Conservation (phyloP, 306 rosid genomes). For the Vicia sativa region DNA sequence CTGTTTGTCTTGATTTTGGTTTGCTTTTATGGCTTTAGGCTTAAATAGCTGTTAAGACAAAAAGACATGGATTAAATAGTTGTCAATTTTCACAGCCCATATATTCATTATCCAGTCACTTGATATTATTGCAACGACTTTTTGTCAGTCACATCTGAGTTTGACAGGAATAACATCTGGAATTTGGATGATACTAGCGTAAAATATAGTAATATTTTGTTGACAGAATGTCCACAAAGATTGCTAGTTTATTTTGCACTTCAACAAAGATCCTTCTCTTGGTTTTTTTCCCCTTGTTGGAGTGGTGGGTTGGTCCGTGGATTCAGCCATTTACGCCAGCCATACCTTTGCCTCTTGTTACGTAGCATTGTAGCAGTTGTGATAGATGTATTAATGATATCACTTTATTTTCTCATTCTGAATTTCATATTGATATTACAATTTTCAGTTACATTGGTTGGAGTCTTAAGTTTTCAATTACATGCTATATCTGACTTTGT, state of each 20-base stretch:
- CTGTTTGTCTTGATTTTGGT: neutral
- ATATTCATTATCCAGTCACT: slow-evolving; percentile 20
- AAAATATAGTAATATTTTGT: slow-evolving; percentile 14
- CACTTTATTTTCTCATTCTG: neutral
- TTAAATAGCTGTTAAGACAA: slow-evolving; percentile 1
- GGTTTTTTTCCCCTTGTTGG: neutral
- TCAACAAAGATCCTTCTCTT: neutral
- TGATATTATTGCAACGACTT: slow-evolving; percentile 14
- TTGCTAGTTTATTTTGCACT: neutral
- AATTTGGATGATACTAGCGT: neutral
- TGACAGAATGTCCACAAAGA: slow-evolving; percentile 11
- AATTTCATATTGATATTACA: neutral
- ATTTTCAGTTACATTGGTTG: neutral
- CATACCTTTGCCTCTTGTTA: slow-evolving; percentile 12
- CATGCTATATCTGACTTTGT: slow-evolving; percentile 42
- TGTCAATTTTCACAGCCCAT: slow-evolving; percentile 17
- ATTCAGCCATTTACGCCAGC: neutral
- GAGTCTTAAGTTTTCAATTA: slow-evolving; percentile 14
- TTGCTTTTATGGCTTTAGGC: slow-evolving; percentile 13
- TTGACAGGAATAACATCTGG: slow-evolving; percentile 1
- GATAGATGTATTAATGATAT: slow-evolving; percentile 4
- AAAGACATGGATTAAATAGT: slow-evolving; percentile 15
- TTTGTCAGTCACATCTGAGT: slow-evolving; percentile 9
- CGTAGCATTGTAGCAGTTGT: neutral
- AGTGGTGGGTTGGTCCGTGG: slow-evolving; percentile 4